Evolutionary conservation across 495 filamentous ascomycete species (phyloP).

Genomic region (Penicillium samsonianum): DNA sequence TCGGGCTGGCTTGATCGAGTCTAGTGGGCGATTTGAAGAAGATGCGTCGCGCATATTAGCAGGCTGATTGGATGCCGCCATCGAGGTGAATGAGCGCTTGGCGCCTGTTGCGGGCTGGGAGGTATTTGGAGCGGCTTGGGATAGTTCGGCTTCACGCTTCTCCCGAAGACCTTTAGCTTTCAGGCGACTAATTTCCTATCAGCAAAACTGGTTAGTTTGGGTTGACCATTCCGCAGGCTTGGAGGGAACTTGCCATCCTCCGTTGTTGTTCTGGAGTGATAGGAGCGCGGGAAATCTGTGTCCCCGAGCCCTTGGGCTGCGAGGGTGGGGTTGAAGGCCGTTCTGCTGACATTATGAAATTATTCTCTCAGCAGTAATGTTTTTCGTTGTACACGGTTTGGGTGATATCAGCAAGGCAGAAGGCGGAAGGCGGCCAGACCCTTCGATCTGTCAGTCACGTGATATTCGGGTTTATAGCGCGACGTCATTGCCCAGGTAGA

Average conservation of each 20-base stretch:
- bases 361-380: not conserved
- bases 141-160: constrained; percentile 60
- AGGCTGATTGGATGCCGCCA: constrained; percentile 61
- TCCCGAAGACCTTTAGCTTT: constrained; percentile 87
- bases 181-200: constrained; percentile 84
- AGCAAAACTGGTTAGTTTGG: constrained; percentile 8
- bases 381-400: not conserved
- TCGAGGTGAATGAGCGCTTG: constrained; percentile 63
- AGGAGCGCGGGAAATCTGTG: constrained; percentile 50
- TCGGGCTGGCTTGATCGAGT: constrained; percentile 66
- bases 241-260: constrained; percentile 58
- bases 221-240: not conserved
- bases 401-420: not conserved
- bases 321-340: constrained; percentile 65
- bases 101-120: constrained; percentile 44
- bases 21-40: constrained; percentile 42
- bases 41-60: constrained; percentile 68
- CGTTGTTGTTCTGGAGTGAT: constrained; percentile 75
- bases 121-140: constrained; percentile 22
- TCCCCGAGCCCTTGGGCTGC: constrained; percentile 33
- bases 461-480: not conserved
- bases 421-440: constrained; percentile 10
- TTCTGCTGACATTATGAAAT: constrained; percentile 32
- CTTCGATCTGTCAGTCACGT: constrained; percentile 8
- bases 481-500: constrained; percentile 8